Evolutionary conservation across 2,329 filamentous ascomycete species (phyloP), one percentile per base, ranked within the genome.

Genomic region (Amesomyces nigricolor): DNA sequence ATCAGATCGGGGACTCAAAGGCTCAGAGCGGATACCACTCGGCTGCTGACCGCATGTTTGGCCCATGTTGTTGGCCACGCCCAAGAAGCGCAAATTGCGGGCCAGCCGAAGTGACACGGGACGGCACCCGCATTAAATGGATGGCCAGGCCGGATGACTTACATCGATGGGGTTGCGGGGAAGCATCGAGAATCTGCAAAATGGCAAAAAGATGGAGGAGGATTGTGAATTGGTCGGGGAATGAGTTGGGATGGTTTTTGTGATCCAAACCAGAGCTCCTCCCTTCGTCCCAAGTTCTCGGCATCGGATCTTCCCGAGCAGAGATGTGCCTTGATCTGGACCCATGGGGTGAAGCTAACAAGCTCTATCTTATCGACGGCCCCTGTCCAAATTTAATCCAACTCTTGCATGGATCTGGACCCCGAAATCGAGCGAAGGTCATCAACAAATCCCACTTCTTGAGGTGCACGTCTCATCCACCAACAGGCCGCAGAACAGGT

Each of bases 1-100:
- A 47, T 38, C 48, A 43, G 42, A 43, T n/a, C 32, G 22, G 48
- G 37, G 30, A 38, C 54, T 52, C 40, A 43, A 35, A 26, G 30
- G 44, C 54, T 52, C 35, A 43, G 22, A 26, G 32, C 32, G 32
- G 32, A 17, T 19, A 42, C 38, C 19, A 38, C 39, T 51, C 56
- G 59, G 57, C 44, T 55, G 57, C 57, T 61, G 59, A 61, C 59
- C 59, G 59, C 59, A 61, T 53, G 56, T 59, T 57, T 57, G 55
- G 38, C 52, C 30, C 32, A 26, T 43, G 43, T 50, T 44, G 49
- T 17, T 19, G 47, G 19, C 50, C 47, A 58, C 44, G 48, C 45
- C 53, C 30, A 52, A 35, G 35, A 32, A 38, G 39, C 39, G 47
- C 48, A 51, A 61, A 57, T 51, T 51, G 49, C 49, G 51, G 53